phyloP scores from a whole-genome alignment of 306 rosid genomes.

The Vigna hirtella region DNA sequence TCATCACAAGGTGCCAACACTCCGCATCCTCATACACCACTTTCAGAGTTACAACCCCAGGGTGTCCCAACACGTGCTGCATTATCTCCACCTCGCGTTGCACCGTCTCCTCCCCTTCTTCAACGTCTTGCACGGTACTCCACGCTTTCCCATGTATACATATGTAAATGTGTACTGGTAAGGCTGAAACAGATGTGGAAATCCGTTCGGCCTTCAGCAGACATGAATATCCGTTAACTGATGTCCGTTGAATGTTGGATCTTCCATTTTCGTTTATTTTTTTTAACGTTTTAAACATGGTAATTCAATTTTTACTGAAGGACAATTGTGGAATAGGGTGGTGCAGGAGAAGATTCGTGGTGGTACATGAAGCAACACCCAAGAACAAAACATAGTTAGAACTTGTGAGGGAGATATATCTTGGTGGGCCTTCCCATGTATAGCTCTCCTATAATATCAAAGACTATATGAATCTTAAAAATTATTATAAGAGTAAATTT shows the following conservation, averaged over 20 bases:
- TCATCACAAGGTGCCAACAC: constrained; percentile 83
- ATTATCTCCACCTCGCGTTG: constrained; percentile 88
- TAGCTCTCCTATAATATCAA: background rate
- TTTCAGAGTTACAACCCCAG: constrained; percentile 75
- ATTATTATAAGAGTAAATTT: background rate
- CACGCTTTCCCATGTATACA: background rate
- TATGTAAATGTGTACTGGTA: too few species aligned
- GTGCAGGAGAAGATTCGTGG: too few species aligned
- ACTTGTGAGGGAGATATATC: background rate
- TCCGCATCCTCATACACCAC: constrained; percentile 79
- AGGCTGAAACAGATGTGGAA: too few species aligned
- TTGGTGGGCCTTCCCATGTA: background rate
- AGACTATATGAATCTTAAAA: background rate
- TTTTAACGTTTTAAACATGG: too few species aligned
- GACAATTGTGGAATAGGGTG: too few species aligned
- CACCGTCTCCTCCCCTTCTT: constrained; percentile 73
- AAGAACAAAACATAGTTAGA: background rate
- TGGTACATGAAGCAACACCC: too few species aligned
- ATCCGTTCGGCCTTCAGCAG: too few species aligned
- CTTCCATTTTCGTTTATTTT: too few species aligned
- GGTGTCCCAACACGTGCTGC: constrained; percentile 88
- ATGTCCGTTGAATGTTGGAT: too few species aligned
- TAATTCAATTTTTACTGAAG: too few species aligned
- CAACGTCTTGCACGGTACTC: constrained; percentile 75
- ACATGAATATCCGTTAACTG: too few species aligned